These are phyloP conservation scores for Helianthus annuus DNA, from an alignment of 129 eudicot species.

Conservation along the genomic window DNA sequence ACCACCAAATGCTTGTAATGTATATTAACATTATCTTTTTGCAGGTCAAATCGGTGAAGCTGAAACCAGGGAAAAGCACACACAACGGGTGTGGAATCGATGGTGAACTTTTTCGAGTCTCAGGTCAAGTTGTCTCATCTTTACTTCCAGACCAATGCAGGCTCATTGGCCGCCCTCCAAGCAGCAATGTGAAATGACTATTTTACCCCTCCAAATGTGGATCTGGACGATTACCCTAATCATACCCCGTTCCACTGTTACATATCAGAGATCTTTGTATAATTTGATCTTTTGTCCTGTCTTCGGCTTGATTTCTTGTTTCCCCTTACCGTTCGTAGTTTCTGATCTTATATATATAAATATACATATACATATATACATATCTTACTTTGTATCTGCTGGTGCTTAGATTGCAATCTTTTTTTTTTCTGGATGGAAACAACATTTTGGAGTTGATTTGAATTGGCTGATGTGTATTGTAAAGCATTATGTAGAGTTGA, in stretches of 20 bases:
- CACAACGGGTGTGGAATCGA: conserved; percentile 95
- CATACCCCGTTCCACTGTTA: conserved; percentile 26
- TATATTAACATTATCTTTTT: conserved; percentile 12
- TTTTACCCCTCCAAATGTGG: conserved; percentile 17
- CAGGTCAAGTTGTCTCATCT: conserved; percentile 79
- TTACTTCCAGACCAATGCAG: conserved; percentile 91
- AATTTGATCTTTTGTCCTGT: conserved; percentile 28
- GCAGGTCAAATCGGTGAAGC: conserved; percentile 89
- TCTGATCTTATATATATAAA: conserved; percentile 25
- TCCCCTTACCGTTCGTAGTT: conserved; percentile 15
- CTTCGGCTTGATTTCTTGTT: conserved; percentile 28
- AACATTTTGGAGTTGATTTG: conserved; percentile 42
- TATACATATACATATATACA: conserved; percentile 19
- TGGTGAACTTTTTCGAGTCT: conserved; percentile 82
- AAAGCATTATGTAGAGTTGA: conserved; percentile 36
- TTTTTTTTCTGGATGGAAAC: conserved; percentile 35
- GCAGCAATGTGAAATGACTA: conserved; percentile 44
- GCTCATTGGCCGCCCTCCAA: conserved; percentile 75
- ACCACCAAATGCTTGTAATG: not conserved
- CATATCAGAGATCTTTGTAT: conserved; percentile 41
- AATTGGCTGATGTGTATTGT: conserved; percentile 43
- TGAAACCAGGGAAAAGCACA: conserved; percentile 77
- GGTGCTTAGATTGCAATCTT: conserved; percentile 35
- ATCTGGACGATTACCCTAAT: conserved; percentile 14
- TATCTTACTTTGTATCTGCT: conserved; percentile 36